Percentiles rank a stretch among this genome's conserved stretches.
These are phyloP conservation scores for Cladosporium colombiae DNA, from an alignment of 2,329 filamentous ascomycete genomes.

Conservation along the genomic window DNA sequence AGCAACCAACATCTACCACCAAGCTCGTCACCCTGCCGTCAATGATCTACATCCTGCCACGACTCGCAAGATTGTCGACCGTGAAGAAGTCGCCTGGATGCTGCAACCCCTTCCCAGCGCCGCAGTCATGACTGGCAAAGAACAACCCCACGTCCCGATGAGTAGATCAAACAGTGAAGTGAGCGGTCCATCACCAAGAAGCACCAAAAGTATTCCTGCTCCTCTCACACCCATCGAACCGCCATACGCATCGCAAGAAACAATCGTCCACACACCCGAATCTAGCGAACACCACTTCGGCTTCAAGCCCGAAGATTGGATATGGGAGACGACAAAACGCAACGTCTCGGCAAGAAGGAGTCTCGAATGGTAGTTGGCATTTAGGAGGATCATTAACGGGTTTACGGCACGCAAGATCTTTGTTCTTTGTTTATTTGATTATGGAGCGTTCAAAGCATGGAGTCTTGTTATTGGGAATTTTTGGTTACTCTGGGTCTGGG, in stretches of 20 bases:
- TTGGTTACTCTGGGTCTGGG: background rate
- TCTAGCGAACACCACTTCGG: constrained; percentile 6
- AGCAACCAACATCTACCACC: constrained; percentile 15
- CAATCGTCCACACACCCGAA: constrained; percentile 38
- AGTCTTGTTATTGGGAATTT: constrained; percentile 26
- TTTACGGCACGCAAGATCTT: background rate
- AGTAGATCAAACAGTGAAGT: constrained; percentile 51
- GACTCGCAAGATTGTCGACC: constrained; percentile 33
- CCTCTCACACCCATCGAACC: constrained; percentile 42
- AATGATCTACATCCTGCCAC: constrained; percentile 66
- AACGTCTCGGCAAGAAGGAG: constrained; percentile 8
- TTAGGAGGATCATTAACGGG: background rate
- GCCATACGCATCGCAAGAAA: constrained; percentile 38
- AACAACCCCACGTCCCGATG: constrained; percentile 35
- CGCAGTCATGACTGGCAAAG: constrained; percentile 86
- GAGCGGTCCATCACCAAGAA: constrained; percentile 38
- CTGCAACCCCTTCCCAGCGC: constrained; percentile 86
- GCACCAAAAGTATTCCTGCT: constrained; percentile 22
- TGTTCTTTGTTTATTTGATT: background rate
- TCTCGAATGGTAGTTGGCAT: constrained; percentile 12
- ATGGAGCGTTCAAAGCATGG: constrained; percentile 25
- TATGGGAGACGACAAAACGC: constrained; percentile 15
- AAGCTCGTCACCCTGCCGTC: constrained; percentile 56
- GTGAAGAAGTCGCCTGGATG: constrained; percentile 82
- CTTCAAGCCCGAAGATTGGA: constrained; percentile 11